phyloP scores from a whole-genome alignment of 2,329 filamentous ascomycete species.

The Penicillium corylophilum region DNA sequence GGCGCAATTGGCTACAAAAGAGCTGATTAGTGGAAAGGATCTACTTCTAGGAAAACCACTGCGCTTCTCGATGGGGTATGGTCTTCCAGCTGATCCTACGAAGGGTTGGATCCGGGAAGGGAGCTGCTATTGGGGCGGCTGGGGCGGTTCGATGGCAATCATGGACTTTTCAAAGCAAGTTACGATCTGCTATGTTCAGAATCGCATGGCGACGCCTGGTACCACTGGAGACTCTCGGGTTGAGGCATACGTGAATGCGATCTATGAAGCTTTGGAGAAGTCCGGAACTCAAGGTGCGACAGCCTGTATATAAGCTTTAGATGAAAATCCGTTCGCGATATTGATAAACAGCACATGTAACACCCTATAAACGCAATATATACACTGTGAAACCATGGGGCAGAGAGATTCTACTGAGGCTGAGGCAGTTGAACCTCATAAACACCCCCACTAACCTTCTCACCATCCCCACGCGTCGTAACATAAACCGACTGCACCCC shows the following conservation, averaged over 20 bases:
- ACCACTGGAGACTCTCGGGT: neutral
- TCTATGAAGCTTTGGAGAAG: neutral
- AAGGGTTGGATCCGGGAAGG: constrained; percentile 7
- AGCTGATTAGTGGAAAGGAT: neutral
- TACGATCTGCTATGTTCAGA: constrained; percentile 22
- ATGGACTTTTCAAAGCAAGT: constrained; percentile 17
- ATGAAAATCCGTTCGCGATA: neutral
- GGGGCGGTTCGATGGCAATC: constrained; percentile 18
- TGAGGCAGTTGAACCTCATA: too few relatives aligned
- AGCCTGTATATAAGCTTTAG: neutral
- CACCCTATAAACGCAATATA: too few relatives aligned
- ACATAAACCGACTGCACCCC: too few relatives aligned
- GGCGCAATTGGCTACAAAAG: neutral
- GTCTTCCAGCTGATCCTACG: constrained; percentile 2
- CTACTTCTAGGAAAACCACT: neutral
- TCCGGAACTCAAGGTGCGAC: neutral
- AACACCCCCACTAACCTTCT: too few relatives aligned
- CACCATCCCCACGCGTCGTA: too few relatives aligned
- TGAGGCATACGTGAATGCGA: neutral
- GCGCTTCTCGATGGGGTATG: constrained; percentile 11
- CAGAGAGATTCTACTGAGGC: too few relatives aligned
- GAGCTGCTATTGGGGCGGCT: constrained; percentile 20
- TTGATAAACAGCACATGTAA: too few relatives aligned
- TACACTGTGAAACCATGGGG: too few relatives aligned
- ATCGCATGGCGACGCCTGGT: constrained; percentile 14